Percentiles rank a stretch among this genome's conserved stretches.
These are phyloP conservation scores for Mycena latifolia DNA, from an alignment of 768 basidiomycete genomes.

Conservation along the genomic window DNA sequence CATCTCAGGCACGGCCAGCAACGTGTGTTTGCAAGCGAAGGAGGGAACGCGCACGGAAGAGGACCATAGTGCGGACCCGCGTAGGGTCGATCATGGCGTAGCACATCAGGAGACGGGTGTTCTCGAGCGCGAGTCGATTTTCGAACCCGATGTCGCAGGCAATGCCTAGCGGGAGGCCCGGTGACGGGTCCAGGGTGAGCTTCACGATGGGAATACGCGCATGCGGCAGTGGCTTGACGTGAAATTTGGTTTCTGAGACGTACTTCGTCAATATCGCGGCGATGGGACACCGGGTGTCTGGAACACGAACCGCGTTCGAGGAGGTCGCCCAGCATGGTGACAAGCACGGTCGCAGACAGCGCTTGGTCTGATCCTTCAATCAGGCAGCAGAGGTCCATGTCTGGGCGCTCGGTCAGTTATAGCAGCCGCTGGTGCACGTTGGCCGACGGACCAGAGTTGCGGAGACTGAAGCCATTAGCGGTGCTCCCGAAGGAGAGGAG, in stretches of 20 bases:
- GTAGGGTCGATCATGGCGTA: conserved; percentile 98
- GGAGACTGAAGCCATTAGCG: conserved; percentile 96
- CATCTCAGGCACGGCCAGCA: conserved; percentile 25
- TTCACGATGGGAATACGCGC: conserved; percentile 99
- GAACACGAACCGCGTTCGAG: conserved; percentile 86
- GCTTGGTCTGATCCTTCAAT: conserved; percentile 85
- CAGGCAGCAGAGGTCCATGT: conserved; percentile 99
- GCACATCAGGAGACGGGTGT: conserved; percentile 95
- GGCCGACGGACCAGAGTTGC: conserved; percentile 83
- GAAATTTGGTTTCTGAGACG: conserved; percentile 88
- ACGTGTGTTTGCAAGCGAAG: conserved; percentile 15
- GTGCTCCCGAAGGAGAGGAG: conserved; percentile 96
- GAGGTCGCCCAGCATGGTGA: conserved; percentile 93
- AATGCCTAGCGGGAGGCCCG: conserved; percentile 86
- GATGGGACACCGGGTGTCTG: conserved; percentile 24
- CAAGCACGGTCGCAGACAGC: conserved; percentile 87
- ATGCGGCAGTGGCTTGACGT: conserved; percentile 95
- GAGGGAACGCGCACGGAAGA: conserved; percentile 84
- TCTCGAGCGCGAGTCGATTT: conserved; percentile 96
- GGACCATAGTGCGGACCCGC: conserved; percentile 91
- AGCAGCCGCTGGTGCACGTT: conserved; percentile 25
- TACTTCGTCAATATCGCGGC: background rate
- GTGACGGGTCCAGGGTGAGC: conserved; percentile 90
- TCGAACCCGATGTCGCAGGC: conserved; percentile 99
- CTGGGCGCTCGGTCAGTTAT: conserved; percentile 55